Conservation (phyloP, 352 stramenopile species). For the Pythium rishiriense region DNA sequence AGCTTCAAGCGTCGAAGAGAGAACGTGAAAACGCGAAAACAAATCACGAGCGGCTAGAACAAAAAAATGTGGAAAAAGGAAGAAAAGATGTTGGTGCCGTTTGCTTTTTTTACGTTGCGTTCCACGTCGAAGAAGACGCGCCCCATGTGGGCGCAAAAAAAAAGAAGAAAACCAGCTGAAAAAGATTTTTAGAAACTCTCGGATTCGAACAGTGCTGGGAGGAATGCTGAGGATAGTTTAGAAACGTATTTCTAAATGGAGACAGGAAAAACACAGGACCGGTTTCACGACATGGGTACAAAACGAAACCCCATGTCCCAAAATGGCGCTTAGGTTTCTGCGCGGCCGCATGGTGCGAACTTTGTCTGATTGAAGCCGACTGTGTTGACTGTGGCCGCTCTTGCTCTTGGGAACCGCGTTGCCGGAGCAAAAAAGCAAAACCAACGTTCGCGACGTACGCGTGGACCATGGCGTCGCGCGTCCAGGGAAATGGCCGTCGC, state of each 20-base stretch:
- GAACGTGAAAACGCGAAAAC: constrained; percentile 15
- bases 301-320: neutral
- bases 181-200: constrained; percentile 24
- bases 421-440: neutral
- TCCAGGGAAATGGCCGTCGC: constrained; percentile 27
- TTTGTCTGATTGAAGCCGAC: constrained; percentile 13
- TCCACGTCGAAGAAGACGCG: constrained; percentile 2
- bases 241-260: constrained; percentile 20
- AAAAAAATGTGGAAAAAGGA: constrained; percentile 14
- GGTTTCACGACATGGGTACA: constrained; percentile 13
- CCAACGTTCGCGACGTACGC: neutral
- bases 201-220: constrained; percentile 6
- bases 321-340: constrained; percentile 3
- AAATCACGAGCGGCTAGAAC: neutral
- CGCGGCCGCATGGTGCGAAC: neutral
- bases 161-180: constrained; percentile 19
- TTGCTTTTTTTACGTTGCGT: constrained; percentile 7
- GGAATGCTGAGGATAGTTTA: neutral
- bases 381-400: too few species aligned
- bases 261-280: constrained; percentile 4
- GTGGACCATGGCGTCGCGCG: constrained; percentile 36
- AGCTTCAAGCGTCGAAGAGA: constrained; percentile 16
- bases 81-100: neutral
- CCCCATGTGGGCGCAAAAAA: neutral
- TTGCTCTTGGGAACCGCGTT: too few species aligned